Evolutionary conservation across 345 rosid species (phyloP).

Genomic region (Isatis tinctoria): DNA sequence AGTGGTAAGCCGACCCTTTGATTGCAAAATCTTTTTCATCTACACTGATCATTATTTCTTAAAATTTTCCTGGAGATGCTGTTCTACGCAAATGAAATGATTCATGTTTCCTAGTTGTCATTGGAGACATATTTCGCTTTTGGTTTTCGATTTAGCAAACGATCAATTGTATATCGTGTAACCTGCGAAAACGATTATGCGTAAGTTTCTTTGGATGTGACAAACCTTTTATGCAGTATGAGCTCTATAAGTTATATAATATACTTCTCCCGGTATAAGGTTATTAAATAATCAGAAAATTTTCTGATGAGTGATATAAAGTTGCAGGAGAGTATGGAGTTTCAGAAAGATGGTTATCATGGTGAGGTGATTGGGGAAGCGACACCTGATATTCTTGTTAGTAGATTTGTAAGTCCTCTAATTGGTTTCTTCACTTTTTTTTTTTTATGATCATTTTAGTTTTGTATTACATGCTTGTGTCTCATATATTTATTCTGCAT

Average conservation of each 20-base stretch:
- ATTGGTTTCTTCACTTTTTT: neutral
- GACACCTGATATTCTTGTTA: conserved; percentile 84
- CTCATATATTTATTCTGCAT: neutral
- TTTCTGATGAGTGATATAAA: conserved; percentile 3
- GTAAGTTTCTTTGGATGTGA: neutral
- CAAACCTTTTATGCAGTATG: neutral
- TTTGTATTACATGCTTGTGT: neutral
- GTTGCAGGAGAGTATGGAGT: conserved; percentile 57
- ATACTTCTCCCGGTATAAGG: neutral
- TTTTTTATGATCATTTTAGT: neutral
- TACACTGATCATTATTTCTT: neutral
- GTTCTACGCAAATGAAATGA: neutral
- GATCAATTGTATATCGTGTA: neutral
- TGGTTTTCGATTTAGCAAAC: neutral
- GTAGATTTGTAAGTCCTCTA: conserved; percentile 71
- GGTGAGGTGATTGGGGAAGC: conserved; percentile 84
- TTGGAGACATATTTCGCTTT: no score
- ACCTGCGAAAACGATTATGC: neutral
- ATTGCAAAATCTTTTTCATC: neutral
- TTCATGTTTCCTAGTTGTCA: neutral
- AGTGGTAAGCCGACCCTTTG: conserved; percentile 42
- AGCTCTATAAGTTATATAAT: neutral
- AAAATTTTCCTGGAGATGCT: neutral
- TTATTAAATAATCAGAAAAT: neutral
- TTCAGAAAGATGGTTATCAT: conserved; percentile 67